These are phyloP conservation scores for Kentomonas sorsogonicus DNA, from an alignment of 208 protist species.

Conservation along the genomic window DNA sequence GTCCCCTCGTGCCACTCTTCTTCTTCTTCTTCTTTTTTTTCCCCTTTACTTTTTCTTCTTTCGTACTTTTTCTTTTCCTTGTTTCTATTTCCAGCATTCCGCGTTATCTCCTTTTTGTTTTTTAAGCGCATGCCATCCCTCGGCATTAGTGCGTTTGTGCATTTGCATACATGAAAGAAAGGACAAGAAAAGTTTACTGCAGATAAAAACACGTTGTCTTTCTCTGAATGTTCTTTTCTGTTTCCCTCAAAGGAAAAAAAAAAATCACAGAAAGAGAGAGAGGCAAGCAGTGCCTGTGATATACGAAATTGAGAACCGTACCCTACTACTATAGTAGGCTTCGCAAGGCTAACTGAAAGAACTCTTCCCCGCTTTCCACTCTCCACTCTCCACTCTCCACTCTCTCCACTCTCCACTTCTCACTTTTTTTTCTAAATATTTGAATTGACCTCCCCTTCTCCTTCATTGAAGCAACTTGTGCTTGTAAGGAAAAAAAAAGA, in stretches of 20 bases:
- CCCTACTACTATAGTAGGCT: too few relatives aligned
- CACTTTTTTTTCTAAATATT: background rate
- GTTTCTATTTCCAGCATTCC: conserved; percentile 9
- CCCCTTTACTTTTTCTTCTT: background rate
- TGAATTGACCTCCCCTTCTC: background rate
- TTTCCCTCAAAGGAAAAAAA: too few relatives aligned
- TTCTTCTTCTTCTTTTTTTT: conserved; percentile 5
- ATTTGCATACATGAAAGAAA: too few relatives aligned
- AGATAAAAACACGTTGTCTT: too few relatives aligned
- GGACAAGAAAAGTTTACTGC: too few relatives aligned
- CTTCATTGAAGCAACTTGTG: background rate
- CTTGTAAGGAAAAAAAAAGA: too few relatives aligned
- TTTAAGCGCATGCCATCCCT: background rate
- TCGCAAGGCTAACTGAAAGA: too few relatives aligned
- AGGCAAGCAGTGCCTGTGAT: too few relatives aligned
- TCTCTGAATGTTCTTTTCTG: too few relatives aligned
- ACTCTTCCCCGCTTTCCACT: background rate
- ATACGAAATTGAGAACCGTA: too few relatives aligned
- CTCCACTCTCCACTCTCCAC: background rate
- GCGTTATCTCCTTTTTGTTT: conserved; percentile 4
- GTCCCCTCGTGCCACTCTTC: background rate
- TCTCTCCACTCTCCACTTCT: conserved; percentile 7
- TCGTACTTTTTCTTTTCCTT: conserved; percentile 6
- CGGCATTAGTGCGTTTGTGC: background rate
- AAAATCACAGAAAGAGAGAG: too few relatives aligned